Evolutionary conservation across 2,329 filamentous ascomycete genomes (phyloP).

Genomic region (Hypoxylon sp.): DNA sequence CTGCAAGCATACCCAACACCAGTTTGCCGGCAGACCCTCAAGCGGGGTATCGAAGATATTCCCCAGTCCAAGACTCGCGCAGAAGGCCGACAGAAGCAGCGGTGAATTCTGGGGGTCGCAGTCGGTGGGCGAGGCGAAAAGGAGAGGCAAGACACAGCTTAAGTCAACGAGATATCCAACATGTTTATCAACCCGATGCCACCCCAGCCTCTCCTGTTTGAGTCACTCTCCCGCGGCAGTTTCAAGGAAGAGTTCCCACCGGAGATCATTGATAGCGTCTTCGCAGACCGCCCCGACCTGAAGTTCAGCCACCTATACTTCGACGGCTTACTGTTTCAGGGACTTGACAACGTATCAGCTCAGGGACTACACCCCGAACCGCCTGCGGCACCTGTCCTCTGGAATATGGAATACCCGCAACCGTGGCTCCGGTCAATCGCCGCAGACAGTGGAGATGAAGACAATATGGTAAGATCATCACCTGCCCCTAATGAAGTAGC

Average conservation of each 20-base stretch:
- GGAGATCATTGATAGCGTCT: background rate
- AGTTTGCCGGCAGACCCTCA: constrained; percentile 32
- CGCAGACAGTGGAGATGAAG: constrained; percentile 45
- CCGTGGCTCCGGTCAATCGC: constrained; percentile 40
- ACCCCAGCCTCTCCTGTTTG: constrained; percentile 39
- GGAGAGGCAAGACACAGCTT: constrained; percentile 36
- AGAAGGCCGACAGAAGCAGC: constrained; percentile 45
- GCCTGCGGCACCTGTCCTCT: constrained; percentile 5
- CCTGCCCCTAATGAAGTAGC: constrained; percentile 18
- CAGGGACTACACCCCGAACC: no score
- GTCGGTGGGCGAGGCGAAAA: constrained; percentile 23
- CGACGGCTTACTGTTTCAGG: constrained; percentile 40
- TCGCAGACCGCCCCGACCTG: background rate
- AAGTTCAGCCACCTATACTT: constrained; percentile 3
- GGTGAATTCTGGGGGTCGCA: constrained; percentile 42
- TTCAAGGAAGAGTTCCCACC: no score
- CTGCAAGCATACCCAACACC: constrained; percentile 51
- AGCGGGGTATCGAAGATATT: constrained; percentile 46
- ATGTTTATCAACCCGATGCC: constrained; percentile 42
- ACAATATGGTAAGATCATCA: constrained; percentile 42
- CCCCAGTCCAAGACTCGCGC: constrained; percentile 38
- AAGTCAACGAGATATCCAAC: constrained; percentile 34
- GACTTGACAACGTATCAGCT: background rate
- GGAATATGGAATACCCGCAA: constrained; percentile 43
- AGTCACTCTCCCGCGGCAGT: constrained; percentile 13